Base-by-base conservation (phyloP, 1,139 yeast genomes). In the Kodamaea arcana region DNA sequence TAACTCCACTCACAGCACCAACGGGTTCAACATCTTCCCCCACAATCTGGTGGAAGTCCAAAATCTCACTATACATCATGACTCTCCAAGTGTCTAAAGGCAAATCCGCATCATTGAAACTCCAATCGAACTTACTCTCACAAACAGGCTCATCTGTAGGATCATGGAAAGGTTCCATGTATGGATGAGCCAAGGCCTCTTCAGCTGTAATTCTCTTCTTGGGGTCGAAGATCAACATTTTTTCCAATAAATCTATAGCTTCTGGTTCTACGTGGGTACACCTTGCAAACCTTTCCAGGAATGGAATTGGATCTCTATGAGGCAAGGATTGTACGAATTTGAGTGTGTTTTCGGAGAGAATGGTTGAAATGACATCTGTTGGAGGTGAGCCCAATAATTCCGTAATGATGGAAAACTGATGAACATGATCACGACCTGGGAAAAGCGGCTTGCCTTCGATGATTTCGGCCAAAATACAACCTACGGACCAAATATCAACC, bases 401-500 rank as follows among this genome's bases (percentile, higher is more conserved):
- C 6, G 98, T 92, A 49, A 92, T 92, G 56, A 92, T 92, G 24
- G 95, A 83, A 56, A 94, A 92, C 68, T 92, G 99, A 60, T 92
- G 97, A 39, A 92, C 97, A 56, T 92, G 99, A 58, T 94, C 98
- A 58, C 87, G 88, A 33, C 99, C 99, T 1, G 98, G 98, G 74
- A 92, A 92, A 31, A 92, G 69, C 2, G 99, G 98, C 60, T 88
- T 90, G n/a, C 97, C 97, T 58, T 92, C 97, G 49, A 92, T 85
- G 96, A 94, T 92, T 60, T 92, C 99, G 10, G 97, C 95, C 54
- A 92, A 85, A 45, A 92, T 92, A 65, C 99, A 92, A 13, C 97
- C 99, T n/a, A 95, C 97, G 13, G 95, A 84, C 99, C 99, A 92
- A 51, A 92, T 84, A 60, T 92, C 99, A 27, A 94, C 98, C 62